Evolutionary conservation across 768 basidiomycete genomes (phyloP), one percentile per base, ranked within the genome.

Genomic region (Lentinula edodes): DNA sequence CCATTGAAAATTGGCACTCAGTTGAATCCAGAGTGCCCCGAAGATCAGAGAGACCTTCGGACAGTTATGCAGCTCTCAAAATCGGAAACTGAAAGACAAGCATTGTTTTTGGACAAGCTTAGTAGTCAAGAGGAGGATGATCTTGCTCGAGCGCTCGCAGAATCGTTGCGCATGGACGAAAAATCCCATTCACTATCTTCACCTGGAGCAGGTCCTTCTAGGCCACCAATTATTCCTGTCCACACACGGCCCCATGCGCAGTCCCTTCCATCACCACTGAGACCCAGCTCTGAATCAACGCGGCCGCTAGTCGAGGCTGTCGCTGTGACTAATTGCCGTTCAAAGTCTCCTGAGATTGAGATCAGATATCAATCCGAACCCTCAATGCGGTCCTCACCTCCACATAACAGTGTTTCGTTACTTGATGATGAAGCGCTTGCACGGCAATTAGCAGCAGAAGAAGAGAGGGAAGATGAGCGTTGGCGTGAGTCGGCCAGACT

Each of bases 41-140:
- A 48, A 58, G 36, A 28, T 52, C 75, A 79, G 41, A 77, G 79
- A 34, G 81, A 79, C 32, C 70, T 83, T n/a, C 78, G 78, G 15
- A 65, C 78, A 23, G 81, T 76, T 10, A 65, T 80, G 15, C 82
- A 79, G 15, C 65, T 85, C 53, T 81, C 84, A 1, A 74, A 81
- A 60, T 80, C 81, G 16, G 82, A 83, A 52, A 74, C 77, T 7
- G 62, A 62, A 48, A 65, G 50, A 23, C 63, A 54, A 36, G 46
- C 42, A 9, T 16, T 38, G 10, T 51, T 60, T 36, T 35, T 53
- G 52, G 72, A 75, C 23, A 73, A 74, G 52, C 62, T 80, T 16
- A 66, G 63, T 6, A 69, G 63, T 59, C 78, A 80, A 64, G 89
- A 91, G 68, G 87, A 90, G 61, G 84, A 85, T 35, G 86, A 90